Evolutionary conservation across 192 early-diverging fungal genomes (phyloP).

Genomic region (Backusella sp.): DNA sequence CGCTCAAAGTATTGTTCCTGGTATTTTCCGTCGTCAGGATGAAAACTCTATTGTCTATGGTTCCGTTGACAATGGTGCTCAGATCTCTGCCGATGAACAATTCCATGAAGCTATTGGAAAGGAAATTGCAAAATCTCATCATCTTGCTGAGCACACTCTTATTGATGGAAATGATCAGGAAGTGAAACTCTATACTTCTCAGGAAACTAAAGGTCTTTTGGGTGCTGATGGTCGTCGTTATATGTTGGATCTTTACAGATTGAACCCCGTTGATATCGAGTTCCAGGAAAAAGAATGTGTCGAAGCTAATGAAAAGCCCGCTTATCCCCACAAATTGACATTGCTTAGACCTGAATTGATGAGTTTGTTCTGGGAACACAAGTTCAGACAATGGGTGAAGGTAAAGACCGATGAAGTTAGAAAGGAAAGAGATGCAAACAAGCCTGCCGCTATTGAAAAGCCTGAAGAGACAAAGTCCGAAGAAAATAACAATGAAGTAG

Average conservation of each 20-base stretch:
- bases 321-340: slow-evolving; percentile 85
- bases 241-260: slow-evolving; percentile 88
- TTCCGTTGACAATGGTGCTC: slow-evolving; percentile 80
- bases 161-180: slow-evolving; percentile 62
- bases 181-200: slow-evolving; percentile 71
- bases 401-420: slow-evolving; percentile 49
- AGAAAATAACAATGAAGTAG: slow-evolving; percentile 10
- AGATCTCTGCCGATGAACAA: slow-evolving; percentile 64
- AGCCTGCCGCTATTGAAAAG: slow-evolving; percentile 18
- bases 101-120: slow-evolving; percentile 76
- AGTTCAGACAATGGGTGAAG: slow-evolving; percentile 62
- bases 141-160: slow-evolving; percentile 80
- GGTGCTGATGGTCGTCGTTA: slow-evolving; percentile 93
- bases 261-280: slow-evolving; percentile 87
- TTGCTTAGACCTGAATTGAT: slow-evolving; percentile 88
- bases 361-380: slow-evolving; percentile 81
- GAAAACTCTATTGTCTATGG: slow-evolving; percentile 88
- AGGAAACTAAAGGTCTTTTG: slow-evolving; percentile 90
- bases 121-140: slow-evolving; percentile 70
- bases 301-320: slow-evolving; percentile 54
- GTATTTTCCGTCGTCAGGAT: slow-evolving; percentile 74
- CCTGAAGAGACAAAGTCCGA: slow-evolving; percentile 19
- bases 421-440: slow-evolving; percentile 37
- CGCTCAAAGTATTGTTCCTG: slow-evolving; percentile 93
- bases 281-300: slow-evolving; percentile 75